Evolutionary conservation across 768 basidiomycete genomes (phyloP).

Genomic region (Tricholoma matsutake): DNA sequence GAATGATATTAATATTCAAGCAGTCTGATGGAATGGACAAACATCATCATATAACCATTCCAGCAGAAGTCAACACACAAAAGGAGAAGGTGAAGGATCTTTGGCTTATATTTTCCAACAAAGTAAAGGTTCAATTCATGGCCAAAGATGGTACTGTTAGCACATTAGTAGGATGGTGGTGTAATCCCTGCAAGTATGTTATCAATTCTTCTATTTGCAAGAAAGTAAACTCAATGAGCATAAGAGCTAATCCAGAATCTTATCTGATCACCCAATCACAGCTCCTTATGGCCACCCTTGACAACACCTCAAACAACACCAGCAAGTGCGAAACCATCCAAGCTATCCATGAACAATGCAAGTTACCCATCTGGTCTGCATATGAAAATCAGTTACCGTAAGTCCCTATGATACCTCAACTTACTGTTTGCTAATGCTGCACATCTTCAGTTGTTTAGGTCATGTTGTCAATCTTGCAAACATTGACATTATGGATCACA

Average conservation of each 20-base stretch:
- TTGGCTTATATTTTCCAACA: neutral
- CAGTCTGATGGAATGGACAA: too few relatives aligned
- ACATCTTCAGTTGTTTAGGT: neutral
- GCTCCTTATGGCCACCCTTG: constrained; percentile 14
- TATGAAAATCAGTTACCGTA: constrained; percentile 13
- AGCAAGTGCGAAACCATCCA: constrained; percentile 14
- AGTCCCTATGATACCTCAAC: neutral
- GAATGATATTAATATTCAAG: neutral
- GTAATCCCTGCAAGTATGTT: neutral
- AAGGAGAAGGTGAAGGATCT: neutral
- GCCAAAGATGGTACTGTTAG: neutral
- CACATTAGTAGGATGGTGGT: neutral
- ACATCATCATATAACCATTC: neutral
- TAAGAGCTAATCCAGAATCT: neutral
- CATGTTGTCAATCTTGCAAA: neutral
- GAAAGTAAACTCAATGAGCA: neutral
- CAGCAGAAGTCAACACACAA: neutral
- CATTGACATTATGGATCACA: too few relatives aligned
- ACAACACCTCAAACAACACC: constrained; percentile 23
- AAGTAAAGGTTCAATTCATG: neutral
- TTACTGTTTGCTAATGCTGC: neutral
- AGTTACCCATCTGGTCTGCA: constrained; percentile 10
- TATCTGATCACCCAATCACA: neutral
- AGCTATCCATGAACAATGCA: constrained; percentile 5
- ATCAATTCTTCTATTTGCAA: neutral